phyloP scores from a whole-genome alignment of 345 rosid genomes.

The Microthlaspi erraticum region DNA sequence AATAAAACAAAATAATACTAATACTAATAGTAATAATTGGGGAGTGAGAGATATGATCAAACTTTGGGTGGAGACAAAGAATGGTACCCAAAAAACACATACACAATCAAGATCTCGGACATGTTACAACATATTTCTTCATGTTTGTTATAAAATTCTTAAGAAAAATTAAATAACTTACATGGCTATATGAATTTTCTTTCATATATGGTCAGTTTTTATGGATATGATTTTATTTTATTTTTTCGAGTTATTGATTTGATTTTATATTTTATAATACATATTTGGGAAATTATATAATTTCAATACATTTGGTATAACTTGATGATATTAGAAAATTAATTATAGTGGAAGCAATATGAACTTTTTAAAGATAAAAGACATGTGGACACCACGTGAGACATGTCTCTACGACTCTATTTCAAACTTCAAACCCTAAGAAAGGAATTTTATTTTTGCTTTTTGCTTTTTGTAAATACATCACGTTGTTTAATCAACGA shows the following conservation, averaged over 20 bases:
- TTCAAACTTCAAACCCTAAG: conserved; percentile 44
- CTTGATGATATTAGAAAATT: conserved; percentile 19
- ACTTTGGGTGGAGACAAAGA: conserved; percentile 47
- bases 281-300: background rate
- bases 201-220: no score
- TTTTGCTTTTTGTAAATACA: conserved; percentile 11
- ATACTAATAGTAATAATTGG: conserved; percentile 36
- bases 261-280: background rate
- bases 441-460: conserved; percentile 40
- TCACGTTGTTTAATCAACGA: background rate
- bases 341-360: conserved; percentile 33
- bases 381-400: conserved; percentile 48
- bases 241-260: background rate
- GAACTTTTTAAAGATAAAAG: conserved; percentile 36
- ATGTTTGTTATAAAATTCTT: background rate
- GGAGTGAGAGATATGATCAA: conserved; percentile 35
- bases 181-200: no score
- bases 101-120: conserved; percentile 46
- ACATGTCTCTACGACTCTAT: conserved; percentile 39
- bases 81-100: conserved; percentile 37
- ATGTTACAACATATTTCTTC: conserved; percentile 39
- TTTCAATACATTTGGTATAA: background rate
- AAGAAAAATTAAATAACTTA: no score
- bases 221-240: background rate
- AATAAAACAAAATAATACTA: conserved; percentile 31